These are phyloP conservation scores for Byssothecium circinans DNA, from an alignment of 2,329 filamentous ascomycete species.

Conservation along the genomic window DNA sequence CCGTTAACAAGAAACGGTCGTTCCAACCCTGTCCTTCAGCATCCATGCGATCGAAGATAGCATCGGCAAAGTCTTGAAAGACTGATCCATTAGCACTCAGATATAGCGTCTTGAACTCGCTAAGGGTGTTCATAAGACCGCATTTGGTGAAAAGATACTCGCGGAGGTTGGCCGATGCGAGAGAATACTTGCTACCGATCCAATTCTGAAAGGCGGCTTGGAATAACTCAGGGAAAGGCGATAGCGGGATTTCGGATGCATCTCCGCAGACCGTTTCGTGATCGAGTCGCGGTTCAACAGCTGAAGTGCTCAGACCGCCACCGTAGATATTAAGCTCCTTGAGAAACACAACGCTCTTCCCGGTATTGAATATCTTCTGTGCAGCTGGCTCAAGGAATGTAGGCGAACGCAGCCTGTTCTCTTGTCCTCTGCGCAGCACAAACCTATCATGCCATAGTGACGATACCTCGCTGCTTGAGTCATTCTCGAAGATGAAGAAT, in stretches of 20 bases:
- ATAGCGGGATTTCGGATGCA: slow-evolving; percentile 49
- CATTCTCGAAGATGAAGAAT: slow-evolving; percentile 72
- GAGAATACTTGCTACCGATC: slow-evolving; percentile 73
- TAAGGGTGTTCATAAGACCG: slow-evolving; percentile 65
- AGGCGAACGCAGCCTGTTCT: slow-evolving; percentile 68
- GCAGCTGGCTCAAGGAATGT: slow-evolving; percentile 72
- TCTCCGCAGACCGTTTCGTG: slow-evolving; percentile 59
- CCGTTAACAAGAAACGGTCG: slow-evolving; percentile 79
- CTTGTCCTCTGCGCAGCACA: slow-evolving; percentile 62
- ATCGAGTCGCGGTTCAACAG: slow-evolving; percentile 48
- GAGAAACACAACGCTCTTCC: slow-evolving; percentile 86
- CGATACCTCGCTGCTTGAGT: slow-evolving; percentile 59
- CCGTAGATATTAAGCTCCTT: slow-evolving; percentile 65
- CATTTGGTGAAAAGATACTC: slow-evolving; percentile 69
- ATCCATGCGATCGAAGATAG: slow-evolving; percentile 76
- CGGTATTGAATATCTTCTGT: slow-evolving; percentile 77
- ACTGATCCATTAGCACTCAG: slow-evolving; percentile 73
- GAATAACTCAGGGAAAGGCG: slow-evolving; percentile 76
- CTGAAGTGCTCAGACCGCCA: slow-evolving; percentile 13
- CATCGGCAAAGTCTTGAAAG: slow-evolving; percentile 65
- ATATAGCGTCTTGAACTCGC: slow-evolving; percentile 72
- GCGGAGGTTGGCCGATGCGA: slow-evolving; percentile 68
- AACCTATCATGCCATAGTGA: slow-evolving; percentile 79
- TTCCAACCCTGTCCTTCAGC: slow-evolving; percentile 65
- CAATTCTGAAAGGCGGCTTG: slow-evolving; percentile 70